Evolutionary conservation across 805 yeast genomes (phyloP).

Genomic region (Lipomyces mesembrius): DNA sequence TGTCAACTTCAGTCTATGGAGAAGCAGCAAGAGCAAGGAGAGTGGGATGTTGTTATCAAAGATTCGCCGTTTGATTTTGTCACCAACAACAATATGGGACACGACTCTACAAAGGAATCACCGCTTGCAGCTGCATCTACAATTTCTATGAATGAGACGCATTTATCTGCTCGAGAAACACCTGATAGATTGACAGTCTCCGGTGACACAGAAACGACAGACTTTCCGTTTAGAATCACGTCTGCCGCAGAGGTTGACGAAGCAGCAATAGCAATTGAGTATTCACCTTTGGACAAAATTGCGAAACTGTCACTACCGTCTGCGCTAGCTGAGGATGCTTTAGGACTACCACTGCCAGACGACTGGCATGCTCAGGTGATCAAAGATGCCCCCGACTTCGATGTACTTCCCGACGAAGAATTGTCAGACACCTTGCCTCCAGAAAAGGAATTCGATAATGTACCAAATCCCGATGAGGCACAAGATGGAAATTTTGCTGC

Average conservation of each 20-base stretch:
- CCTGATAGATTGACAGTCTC: neutral
- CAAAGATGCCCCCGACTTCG: neutral
- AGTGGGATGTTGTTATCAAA: neutral
- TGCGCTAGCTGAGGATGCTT: neutral
- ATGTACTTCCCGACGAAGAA: neutral
- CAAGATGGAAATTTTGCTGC: too few relatives aligned
- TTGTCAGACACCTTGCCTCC: neutral
- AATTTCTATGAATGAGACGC: neutral
- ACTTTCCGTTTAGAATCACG: neutral
- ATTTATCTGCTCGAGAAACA: neutral
- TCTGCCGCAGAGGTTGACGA: neutral
- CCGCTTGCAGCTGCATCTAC: neutral
- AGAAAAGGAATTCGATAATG: neutral
- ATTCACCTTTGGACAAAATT: neutral
- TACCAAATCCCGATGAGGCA: neutral
- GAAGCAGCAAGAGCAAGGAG: neutral
- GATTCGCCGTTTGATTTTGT: neutral
- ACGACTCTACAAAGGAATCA: neutral
- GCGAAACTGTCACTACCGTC: neutral
- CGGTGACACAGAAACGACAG: neutral
- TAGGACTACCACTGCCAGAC: neutral
- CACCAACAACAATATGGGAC: neutral
- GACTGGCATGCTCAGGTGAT: neutral
- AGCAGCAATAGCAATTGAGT: neutral
- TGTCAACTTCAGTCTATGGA: neutral